Evolutionary conservation across 768 basidiomycete genomes (phyloP), one percentile per base, ranked within the genome.

Genomic region (Calocybe indica): DNA sequence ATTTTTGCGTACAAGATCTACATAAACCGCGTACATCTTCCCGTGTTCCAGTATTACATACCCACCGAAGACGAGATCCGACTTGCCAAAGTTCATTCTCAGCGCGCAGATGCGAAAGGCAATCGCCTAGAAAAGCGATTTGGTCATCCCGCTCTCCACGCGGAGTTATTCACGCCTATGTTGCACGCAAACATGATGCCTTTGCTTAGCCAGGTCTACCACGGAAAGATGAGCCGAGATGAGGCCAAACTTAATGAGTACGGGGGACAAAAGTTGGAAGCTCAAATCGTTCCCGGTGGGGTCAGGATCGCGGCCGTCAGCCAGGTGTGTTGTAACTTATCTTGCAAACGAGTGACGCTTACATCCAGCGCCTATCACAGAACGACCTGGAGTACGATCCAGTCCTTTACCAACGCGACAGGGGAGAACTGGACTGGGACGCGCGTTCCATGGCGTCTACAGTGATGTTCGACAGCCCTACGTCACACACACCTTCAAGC

Each of bases 401-500:
- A n/a, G 70, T 64, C 6, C 65, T 88, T 13, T 92, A 92, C 57
- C 77, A 74, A 54, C 81, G 88, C 11, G 90, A 92, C 59, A 75
- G 86, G 50, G 90, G 88, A 45, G 90, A 95, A 62, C 60, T 83
- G 41, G 91, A 94, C 56, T 95, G 89, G 91, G 93, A 96, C 55
- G 74, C 75, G 39, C 80, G 83, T 6, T 92, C 89, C 0, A 72
- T 92, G 54, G 75, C 82, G 5, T 83, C 83, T 7, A 72, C 76
- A 0, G 74, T 71, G 28, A 57, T 83, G 40, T 68, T 85, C 33
- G 75, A 78, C 38, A 71, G 72, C 45, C 66, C 67, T 14, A 61
- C 66, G 1, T 71, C 74, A 5, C 52, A 72, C 5, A 63, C 73
- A n/a, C 65, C 66, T 12, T 60, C 68, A 38, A 74, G 72, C 52